Base-by-base conservation (phyloP, 176 grass and related monocot species). In the Eragrostis curvula region DNA sequence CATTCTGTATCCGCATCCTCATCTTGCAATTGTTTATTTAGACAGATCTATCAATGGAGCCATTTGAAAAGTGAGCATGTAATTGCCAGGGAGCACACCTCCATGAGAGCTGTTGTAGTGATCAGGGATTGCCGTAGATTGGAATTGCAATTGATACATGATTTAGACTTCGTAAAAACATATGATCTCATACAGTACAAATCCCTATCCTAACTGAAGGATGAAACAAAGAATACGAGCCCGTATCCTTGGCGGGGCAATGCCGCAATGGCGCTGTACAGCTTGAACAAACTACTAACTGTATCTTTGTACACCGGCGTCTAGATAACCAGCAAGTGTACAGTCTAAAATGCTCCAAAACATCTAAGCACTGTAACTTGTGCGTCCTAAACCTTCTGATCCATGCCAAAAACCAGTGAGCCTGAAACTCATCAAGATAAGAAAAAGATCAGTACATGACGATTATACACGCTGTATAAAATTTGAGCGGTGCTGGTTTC, bases 341-440 rank as follows among this genome's bases (percentile, higher is more conserved):
- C 6, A 17, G 1, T n/a, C 2, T 41, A 50, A 60, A 44, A 67
- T 52, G n/a, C 73, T 84, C 17, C 39, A 69, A 68, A 71, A 45
- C 27, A 45, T 45, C 14, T 39, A 1, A 45, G 17, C 64, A 49
- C 9, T 67, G n/a, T 59, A 68, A 5, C 13, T 40, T 15, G 15
- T 61, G 9, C 9, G 53, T 79, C 24, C 74, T 88, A 75, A 23
- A 51, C 5, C 41, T 45, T 81, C 24, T 75, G 27, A 4, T 77
- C 80, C 86, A 83, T 58, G 25, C 80, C 86, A 79, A 88, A 83
- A 28, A 79, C 67, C 39, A 66, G 13, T 18, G 67, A 71, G 16
- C 86, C 86, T 88, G 80, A 25, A 88, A 21, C 9, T 27, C 0
- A 25, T 23, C 32, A 71, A 21, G 11, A 72, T 12, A 27, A 83